Conservation (phyloP, 257 asterid species). For the Gentiana straminea region DNA sequence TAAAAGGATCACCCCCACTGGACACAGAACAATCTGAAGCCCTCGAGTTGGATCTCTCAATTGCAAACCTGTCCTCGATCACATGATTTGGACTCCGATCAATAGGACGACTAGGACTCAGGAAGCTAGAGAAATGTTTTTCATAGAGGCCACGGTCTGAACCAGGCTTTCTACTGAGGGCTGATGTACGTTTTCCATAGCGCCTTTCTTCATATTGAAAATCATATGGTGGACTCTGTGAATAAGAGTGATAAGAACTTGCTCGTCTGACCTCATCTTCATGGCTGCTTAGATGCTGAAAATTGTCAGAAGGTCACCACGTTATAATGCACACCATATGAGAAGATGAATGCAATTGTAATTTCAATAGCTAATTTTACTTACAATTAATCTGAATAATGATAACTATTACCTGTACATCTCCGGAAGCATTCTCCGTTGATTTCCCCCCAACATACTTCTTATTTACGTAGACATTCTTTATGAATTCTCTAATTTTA, state of each 20-base stretch:
- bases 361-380: slow-evolving; percentile 9
- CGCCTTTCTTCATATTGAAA: slow-evolving; percentile 92
- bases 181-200: slow-evolving; percentile 63
- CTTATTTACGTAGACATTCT: slow-evolving; percentile 53
- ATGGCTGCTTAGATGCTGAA: slow-evolving; percentile 53
- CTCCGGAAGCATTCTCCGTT: slow-evolving; percentile 67
- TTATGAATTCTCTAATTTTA: slow-evolving; percentile 71
- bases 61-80: slow-evolving; percentile 42
- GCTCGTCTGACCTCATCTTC: slow-evolving; percentile 82
- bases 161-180: slow-evolving; percentile 73
- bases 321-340: slow-evolving; percentile 18
- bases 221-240: slow-evolving; percentile 98
- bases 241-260: slow-evolving; percentile 92
- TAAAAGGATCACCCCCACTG: slow-evolving; percentile 53
- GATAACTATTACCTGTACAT: slow-evolving; percentile 52
- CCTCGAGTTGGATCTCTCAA: slow-evolving; percentile 54
- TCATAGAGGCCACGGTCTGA: slow-evolving; percentile 84
- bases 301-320: slow-evolving; percentile 16
- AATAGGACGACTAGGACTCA: slow-evolving; percentile 62
- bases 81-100: slow-evolving; percentile 51
- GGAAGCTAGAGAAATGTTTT: slow-evolving; percentile 67
- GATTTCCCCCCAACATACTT: slow-evolving; percentile 44
- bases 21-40: slow-evolving; percentile 48
- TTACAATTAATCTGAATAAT: slow-evolving; percentile 6
- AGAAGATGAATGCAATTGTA: slow-evolving; percentile 8